These are phyloP conservation scores for Gliomastix tumulicola DNA, from an alignment of 2,329 filamentous ascomycete species.

Conservation along the genomic window DNA sequence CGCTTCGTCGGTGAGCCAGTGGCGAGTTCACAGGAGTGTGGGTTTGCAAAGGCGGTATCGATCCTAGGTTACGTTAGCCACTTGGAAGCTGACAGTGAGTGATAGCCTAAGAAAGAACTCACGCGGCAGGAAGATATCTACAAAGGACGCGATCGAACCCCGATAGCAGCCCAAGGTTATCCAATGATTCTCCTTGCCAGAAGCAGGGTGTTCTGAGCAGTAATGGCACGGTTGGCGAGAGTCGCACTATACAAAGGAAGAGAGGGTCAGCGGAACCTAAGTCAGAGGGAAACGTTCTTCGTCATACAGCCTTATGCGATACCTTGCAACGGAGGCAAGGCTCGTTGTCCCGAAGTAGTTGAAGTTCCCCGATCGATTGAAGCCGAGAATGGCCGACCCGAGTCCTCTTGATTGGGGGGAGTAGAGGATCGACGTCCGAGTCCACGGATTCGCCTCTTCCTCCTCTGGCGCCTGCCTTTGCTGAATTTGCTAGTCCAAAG, in stretches of 20 bases:
- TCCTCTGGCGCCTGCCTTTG: no score
- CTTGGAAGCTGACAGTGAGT: not conserved
- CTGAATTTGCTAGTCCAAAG: no score
- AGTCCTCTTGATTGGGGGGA: conserved; percentile 48
- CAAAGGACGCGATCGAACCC: conserved; percentile 36
- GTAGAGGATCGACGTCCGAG: conserved; percentile 40
- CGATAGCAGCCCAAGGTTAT: conserved; percentile 43
- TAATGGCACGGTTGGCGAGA: conserved; percentile 39
- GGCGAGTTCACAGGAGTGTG: conserved; percentile 45
- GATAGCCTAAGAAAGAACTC: conserved; percentile 8
- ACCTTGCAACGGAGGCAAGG: conserved; percentile 46
- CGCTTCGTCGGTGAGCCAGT: conserved; percentile 36
- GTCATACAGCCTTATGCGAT: conserved; percentile 36
- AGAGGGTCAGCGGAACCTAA: not conserved
- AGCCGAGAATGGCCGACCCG: conserved; percentile 44
- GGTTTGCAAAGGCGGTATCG: conserved; percentile 38
- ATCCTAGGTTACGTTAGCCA: conserved; percentile 20
- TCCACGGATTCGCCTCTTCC: conserved; percentile 32
- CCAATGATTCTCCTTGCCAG: conserved; percentile 38
- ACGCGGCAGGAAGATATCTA: conserved; percentile 45
- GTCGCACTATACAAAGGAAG: conserved; percentile 35
- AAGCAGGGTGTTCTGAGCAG: conserved; percentile 30
- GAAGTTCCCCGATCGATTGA: conserved; percentile 50
- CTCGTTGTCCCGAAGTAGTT: conserved; percentile 36
- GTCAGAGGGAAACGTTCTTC: no score